Base-by-base conservation (phyloP, 768 basidiomycete genomes). In the Pisolithus marmoratus region DNA sequence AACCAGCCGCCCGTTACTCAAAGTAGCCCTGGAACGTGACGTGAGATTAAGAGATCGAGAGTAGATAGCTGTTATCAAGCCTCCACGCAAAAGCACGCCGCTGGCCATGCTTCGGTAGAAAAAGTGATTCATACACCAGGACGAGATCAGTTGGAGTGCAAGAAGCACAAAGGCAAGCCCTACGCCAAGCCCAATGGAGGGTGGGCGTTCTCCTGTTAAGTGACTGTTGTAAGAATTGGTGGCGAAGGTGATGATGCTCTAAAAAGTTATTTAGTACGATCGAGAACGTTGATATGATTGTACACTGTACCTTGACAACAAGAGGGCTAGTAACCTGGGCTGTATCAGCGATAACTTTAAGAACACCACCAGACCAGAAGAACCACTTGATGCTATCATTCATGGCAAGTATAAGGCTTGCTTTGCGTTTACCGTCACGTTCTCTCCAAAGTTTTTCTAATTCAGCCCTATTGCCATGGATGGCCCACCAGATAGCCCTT, bases 21-120 rank as follows among this genome's bases (percentile, higher is more conserved):
- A 77, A 8, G 80, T 83, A 1, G 84, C 83, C 7, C 94, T 81
- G 6, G 91, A 82, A 38, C 90, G 84, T 17, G 87, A 80, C 2
- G 88, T 87, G 29, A 97, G 76, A 24, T 73, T 78, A 22, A 96
- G 74, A 1, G 87, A 84, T 40, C 86, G 83, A 24, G 81, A 76
- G 68, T 93, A 96, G 36, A 96, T 85, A 1, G 89, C 84, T 1
- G 89, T 85, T 58, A 96, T 95, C 42, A 96, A 77, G 2, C 91
- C 92, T 8, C 85, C 85, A 31, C 94, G 83, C 14, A 89, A 62
- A 15, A 93, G 77, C 3, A 94, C 90, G 23, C 94, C 94, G 11
- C 83, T 79, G 1, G 82, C 81, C 26, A 81, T 76, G 36, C 75
- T 73, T 8, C 87, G 80, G 63, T 91, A 90, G 75, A 93, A 92